Evolutionary conservation across 2,329 filamentous ascomycete species (phyloP).

Genomic region (Pseudogymnoascus sp.): DNA sequence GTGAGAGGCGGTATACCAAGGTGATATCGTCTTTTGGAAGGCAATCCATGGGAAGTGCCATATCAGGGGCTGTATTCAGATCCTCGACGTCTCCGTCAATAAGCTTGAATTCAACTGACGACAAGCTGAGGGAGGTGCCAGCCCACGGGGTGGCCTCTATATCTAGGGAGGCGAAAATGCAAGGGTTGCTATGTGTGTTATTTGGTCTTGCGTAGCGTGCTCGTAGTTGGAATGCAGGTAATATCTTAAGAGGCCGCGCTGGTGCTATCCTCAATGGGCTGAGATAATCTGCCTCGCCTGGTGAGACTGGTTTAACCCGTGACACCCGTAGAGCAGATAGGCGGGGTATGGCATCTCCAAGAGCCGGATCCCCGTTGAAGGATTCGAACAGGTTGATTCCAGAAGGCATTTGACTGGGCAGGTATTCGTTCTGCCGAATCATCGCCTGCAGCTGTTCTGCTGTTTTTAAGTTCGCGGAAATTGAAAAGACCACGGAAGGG

Average conservation of each 20-base stretch:
- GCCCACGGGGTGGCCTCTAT: slow-evolving; percentile 66
- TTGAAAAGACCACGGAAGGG: slow-evolving; percentile 59
- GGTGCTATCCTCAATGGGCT: slow-evolving; percentile 59
- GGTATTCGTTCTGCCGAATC: slow-evolving; percentile 50
- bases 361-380: slow-evolving; percentile 57
- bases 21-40: slow-evolving; percentile 69
- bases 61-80: slow-evolving; percentile 42
- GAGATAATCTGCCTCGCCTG: slow-evolving; percentile 49
- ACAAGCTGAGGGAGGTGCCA: slow-evolving; percentile 57
- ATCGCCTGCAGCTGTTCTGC: slow-evolving; percentile 37
- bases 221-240: slow-evolving; percentile 64
- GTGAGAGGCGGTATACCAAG: slow-evolving; percentile 58
- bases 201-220: slow-evolving; percentile 63
- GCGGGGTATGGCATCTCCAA: slow-evolving; percentile 52
- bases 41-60: slow-evolving; percentile 51
- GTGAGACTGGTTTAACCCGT: slow-evolving; percentile 61
- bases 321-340: slow-evolving; percentile 69
- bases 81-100: slow-evolving; percentile 52
- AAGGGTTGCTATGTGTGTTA: slow-evolving; percentile 45
- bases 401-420: slow-evolving; percentile 60
- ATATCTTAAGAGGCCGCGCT: slow-evolving; percentile 54
- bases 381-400: slow-evolving; percentile 72
- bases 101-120: slow-evolving; percentile 50
- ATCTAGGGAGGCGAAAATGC: slow-evolving; percentile 64
- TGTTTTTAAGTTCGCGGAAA: slow-evolving; percentile 53